phyloP scores from a whole-genome alignment of 2,329 filamentous ascomycete species.

The Hymenoscyphus fructigenus region DNA sequence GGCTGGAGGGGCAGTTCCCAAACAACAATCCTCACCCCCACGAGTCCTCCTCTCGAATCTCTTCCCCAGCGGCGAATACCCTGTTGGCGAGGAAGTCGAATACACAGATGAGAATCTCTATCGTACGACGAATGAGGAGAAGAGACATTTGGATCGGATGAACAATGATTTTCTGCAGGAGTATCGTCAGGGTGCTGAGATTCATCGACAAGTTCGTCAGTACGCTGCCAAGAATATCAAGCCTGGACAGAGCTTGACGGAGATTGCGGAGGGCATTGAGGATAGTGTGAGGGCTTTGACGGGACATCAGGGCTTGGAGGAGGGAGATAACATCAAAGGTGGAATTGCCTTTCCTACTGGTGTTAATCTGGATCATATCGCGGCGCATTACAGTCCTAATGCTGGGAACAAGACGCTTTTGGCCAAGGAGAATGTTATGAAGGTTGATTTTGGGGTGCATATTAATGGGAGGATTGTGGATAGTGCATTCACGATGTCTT shows the following conservation, averaged over 20 bases:
- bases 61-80: constrained; percentile 71
- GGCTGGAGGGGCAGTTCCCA: constrained; percentile 63
- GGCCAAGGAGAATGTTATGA: constrained; percentile 68
- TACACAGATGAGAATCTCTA: constrained; percentile 76
- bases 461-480: constrained; percentile 71
- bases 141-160: constrained; percentile 77
- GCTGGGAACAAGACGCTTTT: constrained; percentile 76
- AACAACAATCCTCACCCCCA: constrained; percentile 74
- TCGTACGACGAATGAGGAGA: constrained; percentile 81
- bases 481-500: constrained; percentile 68
- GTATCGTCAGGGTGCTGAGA: constrained; percentile 81
- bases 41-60: constrained; percentile 71
- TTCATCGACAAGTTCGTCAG: constrained; percentile 83
- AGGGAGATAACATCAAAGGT: constrained; percentile 74
- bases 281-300: constrained; percentile 75
- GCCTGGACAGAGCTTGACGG: constrained; percentile 75
- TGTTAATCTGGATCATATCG: constrained; percentile 79
- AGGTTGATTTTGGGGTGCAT: constrained; percentile 71
- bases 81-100: constrained; percentile 74
- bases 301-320: constrained; percentile 72
- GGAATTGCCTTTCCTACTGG: constrained; percentile 88
- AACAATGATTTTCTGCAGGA: constrained; percentile 77
- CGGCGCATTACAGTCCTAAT: constrained; percentile 85
- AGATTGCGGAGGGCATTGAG: constrained; percentile 87
- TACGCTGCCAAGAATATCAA: constrained; percentile 79